These are phyloP conservation scores for Lactuca saligna DNA, from an alignment of 129 eudicot species.

Conservation along the genomic window DNA sequence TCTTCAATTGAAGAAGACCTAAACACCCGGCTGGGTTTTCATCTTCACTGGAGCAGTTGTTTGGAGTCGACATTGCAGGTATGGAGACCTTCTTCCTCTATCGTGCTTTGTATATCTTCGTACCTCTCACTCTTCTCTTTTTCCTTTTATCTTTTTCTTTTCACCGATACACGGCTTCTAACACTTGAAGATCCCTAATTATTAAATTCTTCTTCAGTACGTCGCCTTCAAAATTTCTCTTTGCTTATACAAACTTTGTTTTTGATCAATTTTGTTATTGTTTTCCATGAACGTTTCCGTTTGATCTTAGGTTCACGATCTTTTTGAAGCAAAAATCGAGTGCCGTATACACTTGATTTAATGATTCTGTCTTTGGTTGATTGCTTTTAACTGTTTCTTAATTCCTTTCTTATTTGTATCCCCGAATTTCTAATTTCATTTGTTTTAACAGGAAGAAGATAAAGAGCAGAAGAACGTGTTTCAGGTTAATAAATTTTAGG, in stretches of 20 bases:
- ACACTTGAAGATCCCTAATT: constrained; percentile 25
- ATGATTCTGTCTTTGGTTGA: background rate
- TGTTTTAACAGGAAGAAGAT: constrained; percentile 7
- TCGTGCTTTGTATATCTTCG: background rate
- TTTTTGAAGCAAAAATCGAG: background rate
- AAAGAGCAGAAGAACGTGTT: constrained; percentile 4
- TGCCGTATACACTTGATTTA: background rate
- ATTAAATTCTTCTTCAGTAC: background rate
- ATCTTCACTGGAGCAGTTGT: constrained; percentile 17
- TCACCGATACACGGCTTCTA: background rate
- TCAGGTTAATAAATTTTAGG: constrained; percentile 12
- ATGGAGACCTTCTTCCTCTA: background rate
- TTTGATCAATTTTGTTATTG: background rate
- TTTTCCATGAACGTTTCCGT: background rate
- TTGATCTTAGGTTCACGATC: background rate
- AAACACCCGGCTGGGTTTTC: background rate
- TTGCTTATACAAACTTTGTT: background rate
- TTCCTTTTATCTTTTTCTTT: background rate
- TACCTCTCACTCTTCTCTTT: background rate
- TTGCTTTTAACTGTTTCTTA: background rate
- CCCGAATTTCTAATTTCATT: background rate
- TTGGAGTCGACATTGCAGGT: background rate
- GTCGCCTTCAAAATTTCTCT: background rate
- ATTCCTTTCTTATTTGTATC: background rate
- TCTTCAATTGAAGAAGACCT: constrained; percentile 2